phyloP scores from a whole-genome alignment of 129 eudicot species.

The Escallonia herrerae region DNA sequence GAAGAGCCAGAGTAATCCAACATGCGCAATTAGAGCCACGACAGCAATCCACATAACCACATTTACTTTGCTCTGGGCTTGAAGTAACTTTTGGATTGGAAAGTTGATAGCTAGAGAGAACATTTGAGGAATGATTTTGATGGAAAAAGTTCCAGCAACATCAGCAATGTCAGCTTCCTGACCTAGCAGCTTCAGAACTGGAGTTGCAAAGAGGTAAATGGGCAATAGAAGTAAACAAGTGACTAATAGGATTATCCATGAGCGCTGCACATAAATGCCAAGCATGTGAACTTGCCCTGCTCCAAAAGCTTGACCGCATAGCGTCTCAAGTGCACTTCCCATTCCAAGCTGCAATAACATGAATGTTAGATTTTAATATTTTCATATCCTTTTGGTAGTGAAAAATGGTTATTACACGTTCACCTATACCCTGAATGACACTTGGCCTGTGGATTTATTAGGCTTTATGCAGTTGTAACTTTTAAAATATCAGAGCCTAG shows the following conservation, averaged over 20 bases:
- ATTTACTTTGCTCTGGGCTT: conserved; percentile 62
- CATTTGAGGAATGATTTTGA: conserved; percentile 39
- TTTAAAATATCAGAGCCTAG: too few species aligned
- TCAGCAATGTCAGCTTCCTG: conserved; percentile 43
- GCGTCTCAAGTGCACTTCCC: conserved; percentile 75
- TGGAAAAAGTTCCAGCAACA: conserved; percentile 39
- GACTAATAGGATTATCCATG: conserved; percentile 41
- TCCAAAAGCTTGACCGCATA: conserved; percentile 71
- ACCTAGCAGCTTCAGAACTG: conserved; percentile 47
- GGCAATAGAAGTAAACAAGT: conserved; percentile 40
- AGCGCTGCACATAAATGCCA: conserved; percentile 62
- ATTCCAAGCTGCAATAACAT: conserved; percentile 47
- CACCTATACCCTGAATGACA: background rate
- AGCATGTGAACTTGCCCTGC: conserved; percentile 52
- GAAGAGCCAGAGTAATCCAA: conserved; percentile 33
- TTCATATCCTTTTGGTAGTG: background rate
- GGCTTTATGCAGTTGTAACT: too few species aligned
- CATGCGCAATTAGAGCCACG: conserved; percentile 24
- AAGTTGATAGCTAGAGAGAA: conserved; percentile 48
- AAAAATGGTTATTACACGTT: background rate
- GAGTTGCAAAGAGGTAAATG: conserved; percentile 47
- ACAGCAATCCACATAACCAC: conserved; percentile 40
- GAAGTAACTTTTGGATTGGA: conserved; percentile 61
- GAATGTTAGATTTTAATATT: background rate
- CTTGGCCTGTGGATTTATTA: background rate